phyloP scores from a whole-genome alignment of 164 flowering plant genomes.

The Berberis vulgaris region DNA sequence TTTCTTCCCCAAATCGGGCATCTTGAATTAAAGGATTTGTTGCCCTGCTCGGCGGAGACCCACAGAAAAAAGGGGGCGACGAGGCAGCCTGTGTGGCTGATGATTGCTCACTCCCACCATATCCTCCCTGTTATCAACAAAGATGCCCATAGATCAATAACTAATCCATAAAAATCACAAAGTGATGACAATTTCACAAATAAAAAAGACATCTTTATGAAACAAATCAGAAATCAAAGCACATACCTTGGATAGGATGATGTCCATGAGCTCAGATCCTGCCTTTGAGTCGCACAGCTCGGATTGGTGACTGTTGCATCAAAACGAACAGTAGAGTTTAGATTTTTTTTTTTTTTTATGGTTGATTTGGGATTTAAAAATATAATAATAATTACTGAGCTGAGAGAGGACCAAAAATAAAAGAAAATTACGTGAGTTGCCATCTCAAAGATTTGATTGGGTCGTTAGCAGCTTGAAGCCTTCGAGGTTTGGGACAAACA shows the following conservation, averaged over 20 bases:
- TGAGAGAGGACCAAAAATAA: background rate
- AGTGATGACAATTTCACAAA: background rate
- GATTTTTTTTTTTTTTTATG: conserved; percentile 1
- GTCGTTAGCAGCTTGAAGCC: conserved; percentile 36
- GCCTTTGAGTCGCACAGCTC: conserved; percentile 47
- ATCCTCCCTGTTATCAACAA: conserved; percentile 28
- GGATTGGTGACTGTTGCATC: conserved; percentile 32
- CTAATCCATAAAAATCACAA: background rate
- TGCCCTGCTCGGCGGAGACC: conserved; percentile 71
- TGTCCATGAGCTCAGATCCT: conserved; percentile 65
- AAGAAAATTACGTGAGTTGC: conserved; percentile 46
- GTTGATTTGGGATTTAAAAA: background rate
- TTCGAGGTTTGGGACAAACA: conserved; percentile 84
- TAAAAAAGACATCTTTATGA: background rate
- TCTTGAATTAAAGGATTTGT: conserved; percentile 61
- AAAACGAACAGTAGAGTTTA: conserved; percentile 16
- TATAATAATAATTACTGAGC: background rate
- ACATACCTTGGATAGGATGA: conserved; percentile 63
- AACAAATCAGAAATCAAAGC: background rate
- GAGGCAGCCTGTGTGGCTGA: conserved; percentile 5
- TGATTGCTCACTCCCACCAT: conserved; percentile 8
- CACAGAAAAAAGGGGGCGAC: conserved; percentile 57
- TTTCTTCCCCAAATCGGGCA: conserved; percentile 48
- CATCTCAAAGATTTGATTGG: conserved; percentile 42
- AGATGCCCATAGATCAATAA: background rate